Conservation (phyloP, 805 yeast genomes). For the Myxozyma kluyveri region DNA sequence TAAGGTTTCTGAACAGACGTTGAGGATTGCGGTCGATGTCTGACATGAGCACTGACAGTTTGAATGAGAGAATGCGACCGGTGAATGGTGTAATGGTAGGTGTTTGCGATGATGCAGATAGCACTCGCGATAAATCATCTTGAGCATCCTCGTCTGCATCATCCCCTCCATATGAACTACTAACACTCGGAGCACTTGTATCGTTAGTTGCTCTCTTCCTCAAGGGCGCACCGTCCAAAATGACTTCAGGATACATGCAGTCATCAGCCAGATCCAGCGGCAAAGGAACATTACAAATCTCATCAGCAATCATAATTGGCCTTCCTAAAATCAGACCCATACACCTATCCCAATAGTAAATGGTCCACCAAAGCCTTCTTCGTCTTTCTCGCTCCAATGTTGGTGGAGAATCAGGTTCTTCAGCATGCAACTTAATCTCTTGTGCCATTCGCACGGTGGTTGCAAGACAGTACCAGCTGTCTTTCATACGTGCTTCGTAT, state of each 20-base stretch:
- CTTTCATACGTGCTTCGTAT: conserved; percentile 27
- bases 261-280: conserved; percentile 28
- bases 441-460: conserved; percentile 28
- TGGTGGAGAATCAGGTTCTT: conserved; percentile 20
- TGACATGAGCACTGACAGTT: conserved; percentile 11
- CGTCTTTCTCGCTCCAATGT: conserved; percentile 27
- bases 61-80: conserved; percentile 15
- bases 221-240: too few relatives aligned
- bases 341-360: conserved; percentile 28
- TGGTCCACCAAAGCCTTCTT: conserved; percentile 28
- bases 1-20: conserved; percentile 19
- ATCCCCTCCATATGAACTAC: background rate
- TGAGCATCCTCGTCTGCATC: background rate
- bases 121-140: too few relatives aligned
- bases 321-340: conserved; percentile 24
- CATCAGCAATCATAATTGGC: conserved; percentile 27
- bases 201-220: too few relatives aligned
- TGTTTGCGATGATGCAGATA: too few relatives aligned
- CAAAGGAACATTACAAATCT: conserved; percentile 20
- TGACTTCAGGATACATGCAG: conserved; percentile 15
- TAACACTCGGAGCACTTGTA: background rate
- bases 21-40: conserved; percentile 22
- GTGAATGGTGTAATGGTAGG: conserved; percentile 18
- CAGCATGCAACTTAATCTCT: conserved; percentile 26
- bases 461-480: conserved; percentile 27